phyloP scores from a whole-genome alignment of 805 yeast genomes.

The Ogataea trehalophila region DNA sequence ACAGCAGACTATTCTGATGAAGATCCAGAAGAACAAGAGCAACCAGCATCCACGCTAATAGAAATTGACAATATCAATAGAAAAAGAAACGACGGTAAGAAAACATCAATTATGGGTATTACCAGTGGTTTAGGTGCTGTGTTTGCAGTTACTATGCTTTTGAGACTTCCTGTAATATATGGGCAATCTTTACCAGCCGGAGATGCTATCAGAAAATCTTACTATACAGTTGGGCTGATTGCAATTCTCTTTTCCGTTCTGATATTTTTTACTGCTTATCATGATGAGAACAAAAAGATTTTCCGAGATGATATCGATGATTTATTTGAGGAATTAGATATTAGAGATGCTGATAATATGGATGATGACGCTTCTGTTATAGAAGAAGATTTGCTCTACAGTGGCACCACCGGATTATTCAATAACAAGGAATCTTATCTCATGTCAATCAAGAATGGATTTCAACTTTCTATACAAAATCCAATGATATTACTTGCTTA shows the following conservation, averaged over 20 bases:
- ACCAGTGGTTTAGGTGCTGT: conserved; percentile 66
- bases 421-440: conserved; percentile 29
- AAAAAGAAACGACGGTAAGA: conserved; percentile 43
- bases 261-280: conserved; percentile 41
- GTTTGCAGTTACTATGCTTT: conserved; percentile 48
- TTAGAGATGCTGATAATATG: conserved; percentile 25
- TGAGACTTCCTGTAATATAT: conserved; percentile 53
- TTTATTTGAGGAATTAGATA: conserved; percentile 27
- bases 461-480: conserved; percentile 40
- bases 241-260: conserved; percentile 36
- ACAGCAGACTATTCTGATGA: conserved; percentile 8
- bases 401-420: conserved; percentile 10
- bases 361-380: conserved; percentile 11
- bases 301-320: conserved; percentile 29
- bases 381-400: conserved; percentile 9
- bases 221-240: conserved; percentile 40
- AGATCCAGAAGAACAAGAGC: conserved; percentile 7
- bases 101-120: conserved; percentile 58
- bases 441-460: conserved; percentile 42
- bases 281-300: conserved; percentile 32
- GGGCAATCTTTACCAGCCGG: conserved; percentile 37
- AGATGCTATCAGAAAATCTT: conserved; percentile 43
- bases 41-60: conserved; percentile 7
- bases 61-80: conserved; percentile 19
- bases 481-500: conserved; percentile 51